A percentile compares a stretch with the other conserved stretches of the same genome.
Conservation (phyloP, 176 grass and related monocot genomes). For the Echinochloa phyllopogon region DNA sequence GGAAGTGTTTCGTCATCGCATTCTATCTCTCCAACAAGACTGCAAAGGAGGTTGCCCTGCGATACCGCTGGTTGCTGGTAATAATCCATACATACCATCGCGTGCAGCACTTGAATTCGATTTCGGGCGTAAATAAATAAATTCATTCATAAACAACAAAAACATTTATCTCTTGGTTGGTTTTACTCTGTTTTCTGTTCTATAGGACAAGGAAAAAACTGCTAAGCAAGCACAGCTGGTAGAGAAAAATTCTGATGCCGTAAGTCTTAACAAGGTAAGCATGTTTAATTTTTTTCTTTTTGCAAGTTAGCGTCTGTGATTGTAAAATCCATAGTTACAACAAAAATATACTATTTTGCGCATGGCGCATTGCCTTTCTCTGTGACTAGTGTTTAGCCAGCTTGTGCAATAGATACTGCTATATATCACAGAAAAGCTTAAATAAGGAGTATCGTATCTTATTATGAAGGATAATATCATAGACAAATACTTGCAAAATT, state of each 20-base stretch:
- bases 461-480: not conserved
- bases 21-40: constrained; percentile 3
- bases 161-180: too few species aligned
- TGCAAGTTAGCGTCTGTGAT: not conserved
- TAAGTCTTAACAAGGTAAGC: constrained; percentile 17
- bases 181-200: not conserved
- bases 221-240: not conserved
- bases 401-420: not conserved
- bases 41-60: constrained; percentile 7
- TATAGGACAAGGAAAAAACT: constrained; percentile 2
- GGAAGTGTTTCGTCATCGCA: not conserved
- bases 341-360: too few species aligned
- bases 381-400: not conserved
- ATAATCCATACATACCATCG: too few species aligned
- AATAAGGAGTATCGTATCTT: not conserved
- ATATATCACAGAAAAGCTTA: not conserved
- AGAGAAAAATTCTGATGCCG: not conserved
- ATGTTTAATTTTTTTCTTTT: too few species aligned
- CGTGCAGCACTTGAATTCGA: too few species aligned
- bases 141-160: too few species aligned
- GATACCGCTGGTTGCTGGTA: constrained; percentile 35
- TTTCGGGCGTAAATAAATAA: too few species aligned
- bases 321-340: not conserved
- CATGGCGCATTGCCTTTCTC: not conserved
- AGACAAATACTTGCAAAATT: not conserved